Evolutionary conservation across 176 grass and related monocot genomes (phyloP).

Genomic region (Eleusine coracana): DNA sequence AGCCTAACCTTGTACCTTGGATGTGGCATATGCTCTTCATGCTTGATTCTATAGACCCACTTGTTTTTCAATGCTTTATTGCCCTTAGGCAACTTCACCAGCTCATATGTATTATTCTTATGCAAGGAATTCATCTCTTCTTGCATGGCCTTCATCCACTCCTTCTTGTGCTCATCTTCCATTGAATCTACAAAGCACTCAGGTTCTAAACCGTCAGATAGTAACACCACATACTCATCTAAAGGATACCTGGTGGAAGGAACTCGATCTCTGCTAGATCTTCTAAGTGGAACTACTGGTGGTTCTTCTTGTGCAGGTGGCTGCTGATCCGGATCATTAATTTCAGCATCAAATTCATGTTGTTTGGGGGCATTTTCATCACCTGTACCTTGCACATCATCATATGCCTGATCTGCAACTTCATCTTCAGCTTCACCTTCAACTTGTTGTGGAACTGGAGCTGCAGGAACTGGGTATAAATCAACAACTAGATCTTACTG

Average conservation of each 20-base stretch:
- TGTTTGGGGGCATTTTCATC: no score
- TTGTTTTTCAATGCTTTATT: background rate
- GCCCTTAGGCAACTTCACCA: background rate
- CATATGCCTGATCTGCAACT: background rate
- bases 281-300: no score
- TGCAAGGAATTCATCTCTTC: constrained; percentile 21
- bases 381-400: background rate
- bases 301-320: no score
- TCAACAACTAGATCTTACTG: background rate
- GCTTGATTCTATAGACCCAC: no score
- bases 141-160: constrained; percentile 21
- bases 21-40: no score
- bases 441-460: background rate
- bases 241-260: no score
- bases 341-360: no score
- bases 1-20: no score
- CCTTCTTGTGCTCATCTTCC: background rate
- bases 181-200: constrained; percentile 4
- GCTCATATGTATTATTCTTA: constrained; percentile 19
- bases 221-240: no score
- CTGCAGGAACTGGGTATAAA: background rate
- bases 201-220: background rate
- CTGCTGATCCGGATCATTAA: no score
- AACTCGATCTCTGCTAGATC: no score
- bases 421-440: no score